Conservation (phyloP, 495 filamentous ascomycete genomes). For the Evansstolkia leycettana region DNA sequence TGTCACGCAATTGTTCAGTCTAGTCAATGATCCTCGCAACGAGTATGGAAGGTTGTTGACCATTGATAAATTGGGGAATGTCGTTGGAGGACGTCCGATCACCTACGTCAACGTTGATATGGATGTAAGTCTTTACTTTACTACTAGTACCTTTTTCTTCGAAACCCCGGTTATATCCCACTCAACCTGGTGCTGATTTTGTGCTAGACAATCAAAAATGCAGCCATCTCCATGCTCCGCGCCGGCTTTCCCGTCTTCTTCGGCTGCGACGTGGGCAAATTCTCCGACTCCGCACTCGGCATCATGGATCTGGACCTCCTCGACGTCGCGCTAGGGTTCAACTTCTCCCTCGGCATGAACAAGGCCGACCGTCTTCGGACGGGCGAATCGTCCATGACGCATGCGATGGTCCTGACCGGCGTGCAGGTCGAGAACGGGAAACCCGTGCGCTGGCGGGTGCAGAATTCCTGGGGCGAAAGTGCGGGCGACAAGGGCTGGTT, state of each 20-base stretch:
- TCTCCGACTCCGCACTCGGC: constrained; percentile 47
- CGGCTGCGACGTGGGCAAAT: constrained; percentile 78
- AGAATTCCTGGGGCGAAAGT: constrained; percentile 67
- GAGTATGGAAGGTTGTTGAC: constrained; percentile 56
- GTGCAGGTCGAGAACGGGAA: constrained; percentile 60
- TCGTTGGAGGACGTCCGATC: constrained; percentile 56
- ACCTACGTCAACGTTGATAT: constrained; percentile 78
- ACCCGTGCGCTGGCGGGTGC: constrained; percentile 66
- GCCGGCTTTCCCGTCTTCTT: constrained; percentile 75
- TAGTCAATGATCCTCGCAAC: constrained; percentile 77
- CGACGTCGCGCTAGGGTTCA: constrained; percentile 70
- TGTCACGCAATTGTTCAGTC: constrained; percentile 43
- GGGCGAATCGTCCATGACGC: constrained; percentile 71
- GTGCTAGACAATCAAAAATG: constrained; percentile 47
- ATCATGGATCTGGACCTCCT: constrained; percentile 65
- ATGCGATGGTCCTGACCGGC: constrained; percentile 81
- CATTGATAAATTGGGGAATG: constrained; percentile 67
- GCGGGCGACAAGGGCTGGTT: constrained; percentile 68
- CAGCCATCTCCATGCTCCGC: constrained; percentile 63
- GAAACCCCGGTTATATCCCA: constrained; percentile 1
- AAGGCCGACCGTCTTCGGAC: constrained; percentile 61
- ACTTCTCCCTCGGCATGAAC: constrained; percentile 53
- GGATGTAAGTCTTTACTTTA: constrained; percentile 17
- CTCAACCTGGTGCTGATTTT: too few species aligned
- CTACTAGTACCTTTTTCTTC: background rate